Base-by-base conservation (phyloP, 2,329 filamentous ascomycete genomes). In the Fusarium sp. region DNA sequence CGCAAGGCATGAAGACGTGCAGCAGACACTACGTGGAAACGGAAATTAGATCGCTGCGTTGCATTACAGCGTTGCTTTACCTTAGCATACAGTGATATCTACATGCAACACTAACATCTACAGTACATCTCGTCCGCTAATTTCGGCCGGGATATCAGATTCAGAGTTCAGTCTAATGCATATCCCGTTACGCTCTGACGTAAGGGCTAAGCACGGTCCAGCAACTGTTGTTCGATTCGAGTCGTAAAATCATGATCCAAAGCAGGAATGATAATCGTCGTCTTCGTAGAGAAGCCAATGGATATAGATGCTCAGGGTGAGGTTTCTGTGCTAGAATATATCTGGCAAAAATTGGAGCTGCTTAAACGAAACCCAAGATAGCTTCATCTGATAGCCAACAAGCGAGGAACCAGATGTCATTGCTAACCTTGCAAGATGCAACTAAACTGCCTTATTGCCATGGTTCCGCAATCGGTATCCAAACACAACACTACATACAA, bases 111-210 rank as follows among this genome's bases (percentile, higher is more conserved):
- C 49, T 52, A 22, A 40, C 50, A 43, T 42, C 24, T 40, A 24
- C 30, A 42, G 20, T 24, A 24, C 40, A 51, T 67, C 55, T 55
- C 38, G n/a, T 52, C 55, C 40, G 50, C 38, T 32, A 29, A n/a
- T 47, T 47, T 71, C 68, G 68, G 59, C 68, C 51, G 54, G 63
- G 63, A 68, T 51, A 65, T 65, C 68, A 51, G 45, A 60, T 61
- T 65, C 68, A 64, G 56, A 60, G 63, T 71, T 71, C 57, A 63
- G 46, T 16, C 68, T 71, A 71, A 71, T 42, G 59, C 66, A 66
- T 24, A 46, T 52, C 16, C 32, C 38, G 56, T 30, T 25, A 57
- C 53, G 38, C 40, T 54, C 56, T 71, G 68, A 71, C 68, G 68
- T 71, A 71, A 71, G 56, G 63, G 38, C 20, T 49, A 52, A 52